Conservation (phyloP, 1,284 basidiomycete genomes). For the Austroboletus olivaceoglutinosus region DNA sequence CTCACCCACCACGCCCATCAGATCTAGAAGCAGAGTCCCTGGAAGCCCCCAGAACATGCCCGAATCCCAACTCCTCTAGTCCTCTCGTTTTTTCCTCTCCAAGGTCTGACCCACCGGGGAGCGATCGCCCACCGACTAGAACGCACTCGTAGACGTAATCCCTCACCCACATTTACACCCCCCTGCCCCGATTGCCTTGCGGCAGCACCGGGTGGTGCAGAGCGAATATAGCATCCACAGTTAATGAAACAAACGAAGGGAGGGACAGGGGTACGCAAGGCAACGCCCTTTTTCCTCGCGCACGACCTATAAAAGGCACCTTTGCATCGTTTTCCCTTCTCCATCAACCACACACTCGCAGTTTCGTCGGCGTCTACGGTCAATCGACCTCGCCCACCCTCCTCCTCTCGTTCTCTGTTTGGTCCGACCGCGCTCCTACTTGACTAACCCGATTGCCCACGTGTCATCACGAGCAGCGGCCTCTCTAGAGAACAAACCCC, state of each 20-base stretch:
- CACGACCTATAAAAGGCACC: slow-evolving; percentile 16
- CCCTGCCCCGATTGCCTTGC: slow-evolving; percentile 22
- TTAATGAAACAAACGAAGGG: slow-evolving; percentile 6
- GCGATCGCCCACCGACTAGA: slow-evolving; percentile 1
- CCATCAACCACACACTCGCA: slow-evolving; percentile 3
- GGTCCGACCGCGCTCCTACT: not conserved
- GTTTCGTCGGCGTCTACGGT: not conserved
- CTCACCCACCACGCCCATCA: not conserved
- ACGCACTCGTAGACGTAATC: slow-evolving; percentile 20
- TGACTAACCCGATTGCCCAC: not conserved
- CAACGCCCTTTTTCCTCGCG: slow-evolving; percentile 11
- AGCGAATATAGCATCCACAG: slow-evolving; percentile 1
- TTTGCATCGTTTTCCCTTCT: not conserved
- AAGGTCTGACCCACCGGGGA: not conserved
- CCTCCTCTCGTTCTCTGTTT: not conserved
- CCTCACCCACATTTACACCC: slow-evolving; percentile 1
- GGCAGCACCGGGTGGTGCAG: slow-evolving; percentile 1
- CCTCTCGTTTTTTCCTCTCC: not conserved
- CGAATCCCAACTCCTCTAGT: not conserved
- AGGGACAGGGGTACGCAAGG: not conserved
- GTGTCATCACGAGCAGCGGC: not conserved
- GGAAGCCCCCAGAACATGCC: not conserved
- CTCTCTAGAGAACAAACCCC: not conserved
- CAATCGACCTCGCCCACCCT: not conserved
- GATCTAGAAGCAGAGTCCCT: not conserved